Conservation (phyloP, 768 basidiomycete genomes). For the Collybia sordida region DNA sequence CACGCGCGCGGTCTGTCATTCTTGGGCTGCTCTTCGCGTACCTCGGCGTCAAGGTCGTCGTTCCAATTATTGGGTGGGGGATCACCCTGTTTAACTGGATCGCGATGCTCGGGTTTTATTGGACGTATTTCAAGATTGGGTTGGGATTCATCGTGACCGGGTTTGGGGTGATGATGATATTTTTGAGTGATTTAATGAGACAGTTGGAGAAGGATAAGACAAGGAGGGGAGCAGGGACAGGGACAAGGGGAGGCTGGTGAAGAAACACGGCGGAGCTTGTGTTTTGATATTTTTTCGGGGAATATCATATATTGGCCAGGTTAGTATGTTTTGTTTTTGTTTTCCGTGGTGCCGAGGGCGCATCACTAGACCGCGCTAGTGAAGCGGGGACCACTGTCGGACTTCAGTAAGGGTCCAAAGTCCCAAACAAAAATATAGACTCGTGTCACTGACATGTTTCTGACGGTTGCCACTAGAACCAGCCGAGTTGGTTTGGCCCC, state of each 20-base stretch:
- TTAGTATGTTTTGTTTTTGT: no score
- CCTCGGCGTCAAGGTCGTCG: slow-evolving; percentile 23
- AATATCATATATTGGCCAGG: no score
- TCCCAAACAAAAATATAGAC: no score
- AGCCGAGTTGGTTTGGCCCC: no score
- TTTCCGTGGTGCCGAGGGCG: no score
- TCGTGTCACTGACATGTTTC: no score
- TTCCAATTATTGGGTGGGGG: not conserved
- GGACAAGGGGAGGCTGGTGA: not conserved
- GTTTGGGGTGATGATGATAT: slow-evolving; percentile 6
- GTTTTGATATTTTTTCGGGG: no score
- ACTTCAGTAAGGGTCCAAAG: no score
- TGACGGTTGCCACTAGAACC: no score
- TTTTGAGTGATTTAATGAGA: slow-evolving; percentile 11
- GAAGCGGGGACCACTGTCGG: no score
- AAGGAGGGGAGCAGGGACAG: not conserved
- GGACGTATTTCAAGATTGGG: slow-evolving; percentile 9
- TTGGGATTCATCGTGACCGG: slow-evolving; percentile 21
- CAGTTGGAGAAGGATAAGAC: slow-evolving; percentile 11
- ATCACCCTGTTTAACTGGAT: slow-evolving; percentile 11
- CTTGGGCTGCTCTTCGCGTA: slow-evolving; percentile 20
- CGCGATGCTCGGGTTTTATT: slow-evolving; percentile 13
- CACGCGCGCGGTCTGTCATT: slow-evolving; percentile 20
- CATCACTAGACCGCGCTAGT: no score
- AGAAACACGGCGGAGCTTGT: not conserved